Conservation (phyloP, 1,139 yeast genomes). For the Blastobotrys elegans region DNA sequence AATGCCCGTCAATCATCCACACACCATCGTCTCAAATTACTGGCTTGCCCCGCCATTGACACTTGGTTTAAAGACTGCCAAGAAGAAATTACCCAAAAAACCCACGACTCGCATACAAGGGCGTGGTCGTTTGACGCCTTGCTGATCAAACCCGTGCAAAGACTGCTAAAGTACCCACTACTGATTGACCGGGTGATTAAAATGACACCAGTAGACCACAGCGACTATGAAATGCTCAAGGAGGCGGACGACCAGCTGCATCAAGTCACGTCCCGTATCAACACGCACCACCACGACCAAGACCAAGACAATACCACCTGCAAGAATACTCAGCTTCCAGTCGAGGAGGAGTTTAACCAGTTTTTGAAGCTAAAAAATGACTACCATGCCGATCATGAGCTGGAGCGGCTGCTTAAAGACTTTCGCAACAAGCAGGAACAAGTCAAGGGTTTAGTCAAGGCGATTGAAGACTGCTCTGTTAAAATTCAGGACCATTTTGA, state of each 20-base stretch:
- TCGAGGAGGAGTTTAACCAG: slow-evolving; percentile 18
- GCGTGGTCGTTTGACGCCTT: slow-evolving; percentile 41
- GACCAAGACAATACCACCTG: neutral
- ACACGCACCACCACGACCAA: slow-evolving; percentile 14
- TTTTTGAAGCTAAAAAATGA: slow-evolving; percentile 19
- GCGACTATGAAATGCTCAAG: slow-evolving; percentile 30
- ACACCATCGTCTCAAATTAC: slow-evolving; percentile 23
- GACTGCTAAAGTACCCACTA: slow-evolving; percentile 40
- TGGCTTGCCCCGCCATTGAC: slow-evolving; percentile 30
- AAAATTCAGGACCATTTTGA: slow-evolving; percentile 26
- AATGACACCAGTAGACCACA: slow-evolving; percentile 29
- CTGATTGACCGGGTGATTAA: slow-evolving; percentile 31
- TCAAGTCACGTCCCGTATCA: slow-evolving; percentile 30
- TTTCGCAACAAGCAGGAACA: slow-evolving; percentile 21
- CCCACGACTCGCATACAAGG: slow-evolving; percentile 23
- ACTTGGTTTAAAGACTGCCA: slow-evolving; percentile 33
- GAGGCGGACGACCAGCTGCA: slow-evolving; percentile 28
- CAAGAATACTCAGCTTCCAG: neutral
- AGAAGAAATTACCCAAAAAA: slow-evolving; percentile 7
- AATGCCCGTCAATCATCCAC: slow-evolving; percentile 33
- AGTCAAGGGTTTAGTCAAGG: slow-evolving; percentile 21
- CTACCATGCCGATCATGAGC: slow-evolving; percentile 23
- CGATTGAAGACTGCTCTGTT: slow-evolving; percentile 20
- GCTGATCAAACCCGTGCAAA: slow-evolving; percentile 41
- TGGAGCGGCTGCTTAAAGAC: slow-evolving; percentile 21